Conservation (phyloP, 495 filamentous ascomycete species). For the Glonium stellatum region DNA sequence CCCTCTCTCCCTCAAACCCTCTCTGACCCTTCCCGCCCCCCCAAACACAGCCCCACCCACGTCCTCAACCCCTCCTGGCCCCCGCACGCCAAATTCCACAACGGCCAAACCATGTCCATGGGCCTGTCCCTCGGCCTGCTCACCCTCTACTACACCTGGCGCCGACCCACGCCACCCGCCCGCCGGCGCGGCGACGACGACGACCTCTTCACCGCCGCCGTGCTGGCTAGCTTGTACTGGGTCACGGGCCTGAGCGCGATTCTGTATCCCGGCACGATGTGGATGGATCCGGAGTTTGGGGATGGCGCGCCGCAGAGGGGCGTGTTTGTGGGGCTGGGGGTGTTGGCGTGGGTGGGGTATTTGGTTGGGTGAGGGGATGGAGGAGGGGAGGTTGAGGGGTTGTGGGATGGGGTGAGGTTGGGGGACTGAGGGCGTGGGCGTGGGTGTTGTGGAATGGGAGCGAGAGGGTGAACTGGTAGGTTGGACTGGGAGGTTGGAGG, state of each 20-base stretch:
- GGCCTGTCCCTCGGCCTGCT: slow-evolving; percentile 18
- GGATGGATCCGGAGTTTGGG: slow-evolving; percentile 24
- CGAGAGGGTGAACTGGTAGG: no score
- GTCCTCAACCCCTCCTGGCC: slow-evolving; percentile 33
- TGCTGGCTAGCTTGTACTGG: slow-evolving; percentile 21
- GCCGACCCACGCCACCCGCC: neutral
- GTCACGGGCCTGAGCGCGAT: slow-evolving; percentile 13
- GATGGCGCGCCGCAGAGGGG: slow-evolving; percentile 10
- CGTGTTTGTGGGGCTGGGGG: neutral
- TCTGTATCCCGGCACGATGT: slow-evolving; percentile 21
- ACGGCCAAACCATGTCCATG: slow-evolving; percentile 32
- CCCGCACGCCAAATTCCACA: slow-evolving; percentile 35
- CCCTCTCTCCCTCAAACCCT: neutral
- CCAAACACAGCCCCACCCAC: slow-evolving; percentile 25
- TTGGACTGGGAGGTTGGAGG: no score
- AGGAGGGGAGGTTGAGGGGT: no score
- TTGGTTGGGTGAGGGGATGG: slow-evolving; percentile 7
- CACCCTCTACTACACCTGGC: slow-evolving; percentile 21
- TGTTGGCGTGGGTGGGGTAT: neutral
- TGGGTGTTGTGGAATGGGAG: no score
- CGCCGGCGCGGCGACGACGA: no score
- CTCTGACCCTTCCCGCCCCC: neutral
- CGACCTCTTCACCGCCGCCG: slow-evolving; percentile 10
- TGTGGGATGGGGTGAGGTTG: no score
- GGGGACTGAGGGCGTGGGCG: no score